Percentiles rank a stretch among this genome's conserved stretches.
Evolutionary conservation across 1,284 basidiomycete species (phyloP).

Genomic region (Ganoderma meredithae): DNA sequence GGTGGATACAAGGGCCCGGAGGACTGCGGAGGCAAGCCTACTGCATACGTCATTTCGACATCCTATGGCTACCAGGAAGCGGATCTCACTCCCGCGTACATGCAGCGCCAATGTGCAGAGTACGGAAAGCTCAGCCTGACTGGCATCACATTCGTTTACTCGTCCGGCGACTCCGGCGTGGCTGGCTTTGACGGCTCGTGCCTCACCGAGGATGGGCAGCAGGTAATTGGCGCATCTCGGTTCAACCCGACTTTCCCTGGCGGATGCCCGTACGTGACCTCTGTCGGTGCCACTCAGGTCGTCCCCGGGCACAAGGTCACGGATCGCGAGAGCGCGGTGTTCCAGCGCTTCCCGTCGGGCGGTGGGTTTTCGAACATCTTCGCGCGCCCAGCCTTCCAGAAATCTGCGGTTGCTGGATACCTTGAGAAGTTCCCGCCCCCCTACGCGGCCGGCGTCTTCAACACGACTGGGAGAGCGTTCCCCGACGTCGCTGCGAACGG

Average conservation of each 20-base stretch:
- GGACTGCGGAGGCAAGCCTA: conserved; percentile 58
- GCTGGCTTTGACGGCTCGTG: conserved; percentile 54
- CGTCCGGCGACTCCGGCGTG: conserved; percentile 69
- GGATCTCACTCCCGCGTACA: conserved; percentile 52
- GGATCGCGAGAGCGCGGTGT: conserved; percentile 56
- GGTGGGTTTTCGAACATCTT: conserved; percentile 58
- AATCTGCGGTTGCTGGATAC: conserved; percentile 43
- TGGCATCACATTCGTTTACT: conserved; percentile 69
- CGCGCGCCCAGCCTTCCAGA: conserved; percentile 48
- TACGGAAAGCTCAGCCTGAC: conserved; percentile 64
- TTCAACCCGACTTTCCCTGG: conserved; percentile 65
- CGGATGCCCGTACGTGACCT: conserved; percentile 63
- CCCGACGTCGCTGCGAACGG: conserved; percentile 56
- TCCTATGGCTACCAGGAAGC: conserved; percentile 61
- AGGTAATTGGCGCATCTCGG: conserved; percentile 40
- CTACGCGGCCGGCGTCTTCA: conserved; percentile 39
- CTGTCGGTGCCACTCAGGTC: conserved; percentile 64
- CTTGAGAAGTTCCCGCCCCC: conserved; percentile 47
- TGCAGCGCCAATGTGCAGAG: conserved; percentile 60
- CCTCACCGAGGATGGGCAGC: conserved; percentile 51
- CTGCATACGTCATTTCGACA: conserved; percentile 61
- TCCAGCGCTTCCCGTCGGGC: conserved; percentile 46
- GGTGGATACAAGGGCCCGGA: conserved; percentile 50
- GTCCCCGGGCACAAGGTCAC: conserved; percentile 47
- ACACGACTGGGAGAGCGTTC: conserved; percentile 46